phyloP scores from a whole-genome alignment of 1,139 yeast genomes.

The Candida tropicalis region DNA sequence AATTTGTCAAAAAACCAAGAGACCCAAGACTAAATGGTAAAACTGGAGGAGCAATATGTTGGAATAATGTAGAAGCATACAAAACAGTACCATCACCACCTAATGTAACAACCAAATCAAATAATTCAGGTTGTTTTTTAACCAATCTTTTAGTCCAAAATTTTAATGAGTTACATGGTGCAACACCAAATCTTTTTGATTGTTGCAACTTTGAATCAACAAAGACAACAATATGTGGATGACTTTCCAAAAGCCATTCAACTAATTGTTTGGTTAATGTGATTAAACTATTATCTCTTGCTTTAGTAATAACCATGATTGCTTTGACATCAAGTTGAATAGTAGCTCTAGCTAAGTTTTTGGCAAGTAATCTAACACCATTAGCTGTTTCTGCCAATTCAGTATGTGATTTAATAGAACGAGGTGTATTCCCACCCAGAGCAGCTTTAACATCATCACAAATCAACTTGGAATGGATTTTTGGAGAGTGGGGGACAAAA shows the following conservation, averaged over 20 bases:
- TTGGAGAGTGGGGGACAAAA: slow-evolving; percentile 21
- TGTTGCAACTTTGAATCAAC: slow-evolving; percentile 67
- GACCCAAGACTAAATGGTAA: slow-evolving; percentile 80
- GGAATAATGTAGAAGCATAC: slow-evolving; percentile 77
- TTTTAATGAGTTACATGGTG: slow-evolving; percentile 46
- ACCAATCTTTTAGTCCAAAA: slow-evolving; percentile 73
- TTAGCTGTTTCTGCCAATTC: slow-evolving; percentile 84
- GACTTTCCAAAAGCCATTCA: slow-evolving; percentile 64
- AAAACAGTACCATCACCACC: slow-evolving; percentile 94
- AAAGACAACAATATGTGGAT: slow-evolving; percentile 58
- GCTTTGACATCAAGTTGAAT: slow-evolving; percentile 70
- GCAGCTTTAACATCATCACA: slow-evolving; percentile 25
- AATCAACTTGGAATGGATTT: slow-evolving; percentile 38
- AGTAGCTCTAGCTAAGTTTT: slow-evolving; percentile 72
- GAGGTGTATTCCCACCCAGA: slow-evolving; percentile 27
- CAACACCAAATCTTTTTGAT: slow-evolving; percentile 64
- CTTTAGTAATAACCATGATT: slow-evolving; percentile 82
- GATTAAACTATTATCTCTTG: slow-evolving; percentile 76
- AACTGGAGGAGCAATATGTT: slow-evolving; percentile 85
- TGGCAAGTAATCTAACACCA: slow-evolving; percentile 79
- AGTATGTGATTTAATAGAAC: slow-evolving; percentile 64
- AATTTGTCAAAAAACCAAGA: slow-evolving; percentile 79
- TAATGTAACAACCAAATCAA: slow-evolving; percentile 76
- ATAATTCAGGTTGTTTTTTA: slow-evolving; percentile 54
- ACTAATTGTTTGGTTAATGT: slow-evolving; percentile 76